Conservation (phyloP, 2,329 filamentous ascomycete species). For the Trichophyton verrucosum region DNA sequence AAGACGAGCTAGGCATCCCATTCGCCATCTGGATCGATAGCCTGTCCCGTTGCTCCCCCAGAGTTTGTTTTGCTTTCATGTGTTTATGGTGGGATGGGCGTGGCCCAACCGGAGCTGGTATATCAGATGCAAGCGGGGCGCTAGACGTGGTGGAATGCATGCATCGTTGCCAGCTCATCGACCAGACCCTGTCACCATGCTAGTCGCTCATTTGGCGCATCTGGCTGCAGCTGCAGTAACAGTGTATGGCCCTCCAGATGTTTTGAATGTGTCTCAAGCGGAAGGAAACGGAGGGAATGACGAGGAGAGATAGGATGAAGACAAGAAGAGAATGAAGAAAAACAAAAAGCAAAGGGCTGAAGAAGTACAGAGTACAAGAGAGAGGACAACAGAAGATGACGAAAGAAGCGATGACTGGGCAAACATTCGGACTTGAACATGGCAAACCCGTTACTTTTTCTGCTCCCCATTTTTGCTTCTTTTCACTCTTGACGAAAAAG, state of each 20-base stretch:
- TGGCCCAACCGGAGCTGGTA: neutral
- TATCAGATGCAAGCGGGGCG: conserved; percentile 3
- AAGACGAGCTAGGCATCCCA: neutral
- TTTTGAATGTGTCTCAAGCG: neutral
- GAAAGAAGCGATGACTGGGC: neutral
- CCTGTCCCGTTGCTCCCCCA: neutral
- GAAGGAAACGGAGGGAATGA: neutral
- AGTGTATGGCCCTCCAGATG: neutral
- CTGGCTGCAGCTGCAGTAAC: conserved; percentile 4
- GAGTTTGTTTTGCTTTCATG: conserved; percentile 5
- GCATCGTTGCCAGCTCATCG: conserved; percentile 19
- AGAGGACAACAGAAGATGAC: neutral
- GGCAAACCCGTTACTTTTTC: neutral
- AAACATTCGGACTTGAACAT: conserved; percentile 4
- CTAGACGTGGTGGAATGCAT: conserved; percentile 11
- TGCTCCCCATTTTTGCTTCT: neutral
- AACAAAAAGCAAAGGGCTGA: neutral
- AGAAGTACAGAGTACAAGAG: neutral
- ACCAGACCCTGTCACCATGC: conserved; percentile 11
- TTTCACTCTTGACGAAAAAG: neutral
- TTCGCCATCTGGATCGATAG: neutral
- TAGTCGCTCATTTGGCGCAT: conserved; percentile 11
- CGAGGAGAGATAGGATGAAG: neutral
- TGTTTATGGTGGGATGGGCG: conserved; percentile 3
- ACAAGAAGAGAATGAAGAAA: neutral